Percentiles rank a stretch among this genome's conserved stretches.
phyloP scores from a whole-genome alignment of 2,329 filamentous ascomycete genomes.

The Xylariomycetidae sp. region DNA sequence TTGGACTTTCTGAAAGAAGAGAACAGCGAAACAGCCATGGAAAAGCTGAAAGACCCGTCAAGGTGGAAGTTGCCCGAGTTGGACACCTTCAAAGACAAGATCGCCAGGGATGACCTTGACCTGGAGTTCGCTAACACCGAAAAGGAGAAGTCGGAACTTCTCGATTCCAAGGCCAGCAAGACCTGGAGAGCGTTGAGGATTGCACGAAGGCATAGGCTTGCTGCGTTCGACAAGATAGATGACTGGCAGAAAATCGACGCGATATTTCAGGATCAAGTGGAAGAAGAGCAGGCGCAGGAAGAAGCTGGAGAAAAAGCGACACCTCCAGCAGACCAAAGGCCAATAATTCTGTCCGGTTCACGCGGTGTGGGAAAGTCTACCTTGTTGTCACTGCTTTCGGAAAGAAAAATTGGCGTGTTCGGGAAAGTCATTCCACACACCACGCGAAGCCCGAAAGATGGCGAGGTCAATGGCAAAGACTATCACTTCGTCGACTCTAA shows the following conservation, averaged over 20 bases:
- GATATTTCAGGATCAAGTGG: slow-evolving; percentile 46
- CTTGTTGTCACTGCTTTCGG: slow-evolving; percentile 58
- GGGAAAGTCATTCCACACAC: slow-evolving; percentile 53
- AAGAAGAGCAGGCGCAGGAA: slow-evolving; percentile 28
- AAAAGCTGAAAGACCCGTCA: slow-evolving; percentile 60
- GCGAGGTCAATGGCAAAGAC: slow-evolving; percentile 46
- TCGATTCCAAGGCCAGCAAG: slow-evolving; percentile 78
- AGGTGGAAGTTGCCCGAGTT: slow-evolving; percentile 67
- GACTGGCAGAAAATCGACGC: slow-evolving; percentile 66
- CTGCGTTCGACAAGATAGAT: slow-evolving; percentile 82
- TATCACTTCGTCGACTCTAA: slow-evolving; percentile 54
- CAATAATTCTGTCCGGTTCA: slow-evolving; percentile 66
- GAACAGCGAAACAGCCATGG: slow-evolving; percentile 56
- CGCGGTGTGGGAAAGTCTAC: slow-evolving; percentile 58
- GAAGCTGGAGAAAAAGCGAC: slow-evolving; percentile 28
- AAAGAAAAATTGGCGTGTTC: slow-evolving; percentile 62
- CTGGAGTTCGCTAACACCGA: slow-evolving; percentile 72
- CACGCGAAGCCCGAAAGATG: slow-evolving; percentile 43
- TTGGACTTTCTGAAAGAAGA: slow-evolving; percentile 73
- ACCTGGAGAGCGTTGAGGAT: slow-evolving; percentile 85
- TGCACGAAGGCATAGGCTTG: slow-evolving; percentile 68
- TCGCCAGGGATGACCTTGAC: slow-evolving; percentile 78
- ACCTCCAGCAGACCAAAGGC: slow-evolving; percentile 41
- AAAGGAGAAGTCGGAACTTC: slow-evolving; percentile 48
- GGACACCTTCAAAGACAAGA: slow-evolving; percentile 65